phyloP scores from a whole-genome alignment of 2,329 filamentous ascomycete genomes.

The Onygena corvina region DNA sequence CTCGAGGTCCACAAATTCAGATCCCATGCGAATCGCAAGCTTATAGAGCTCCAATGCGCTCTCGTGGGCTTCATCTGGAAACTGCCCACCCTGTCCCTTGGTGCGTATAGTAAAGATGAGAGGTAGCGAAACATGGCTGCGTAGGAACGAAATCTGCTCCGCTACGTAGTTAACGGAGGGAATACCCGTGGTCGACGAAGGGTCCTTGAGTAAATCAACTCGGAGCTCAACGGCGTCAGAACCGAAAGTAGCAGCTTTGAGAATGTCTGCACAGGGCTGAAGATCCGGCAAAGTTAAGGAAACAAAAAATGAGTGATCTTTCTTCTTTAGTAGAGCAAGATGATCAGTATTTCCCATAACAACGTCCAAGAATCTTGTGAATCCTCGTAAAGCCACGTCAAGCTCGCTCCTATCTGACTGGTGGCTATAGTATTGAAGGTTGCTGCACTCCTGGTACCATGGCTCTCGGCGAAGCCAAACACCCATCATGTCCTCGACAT shows the following conservation, averaged over 20 bases:
- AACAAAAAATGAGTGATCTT: slow-evolving; percentile 75
- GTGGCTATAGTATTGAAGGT: slow-evolving; percentile 82
- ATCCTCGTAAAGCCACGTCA: slow-evolving; percentile 51
- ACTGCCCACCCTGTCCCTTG: slow-evolving; percentile 71
- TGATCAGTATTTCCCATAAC: slow-evolving; percentile 51
- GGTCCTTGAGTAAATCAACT: slow-evolving; percentile 77
- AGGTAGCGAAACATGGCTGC: slow-evolving; percentile 59
- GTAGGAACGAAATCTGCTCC: slow-evolving; percentile 67
- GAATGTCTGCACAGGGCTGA: slow-evolving; percentile 47
- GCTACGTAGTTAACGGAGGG: slow-evolving; percentile 63
- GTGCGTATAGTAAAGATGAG: slow-evolving; percentile 90
- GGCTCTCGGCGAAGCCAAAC: slow-evolving; percentile 82
- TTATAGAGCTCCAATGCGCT: slow-evolving; percentile 63
- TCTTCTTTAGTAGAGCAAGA: slow-evolving; percentile 49
- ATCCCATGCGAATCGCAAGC: slow-evolving; percentile 66
- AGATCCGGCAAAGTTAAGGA: slow-evolving; percentile 75
- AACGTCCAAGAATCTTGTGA: slow-evolving; percentile 57
- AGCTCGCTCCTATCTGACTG: slow-evolving; percentile 42
- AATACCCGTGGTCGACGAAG: slow-evolving; percentile 44
- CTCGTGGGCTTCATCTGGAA: slow-evolving; percentile 64
- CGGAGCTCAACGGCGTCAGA: slow-evolving; percentile 87
- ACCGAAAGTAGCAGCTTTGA: slow-evolving; percentile 66
- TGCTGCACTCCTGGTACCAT: slow-evolving; percentile 88
- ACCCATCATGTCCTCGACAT: slow-evolving; percentile 79
- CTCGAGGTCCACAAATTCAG: slow-evolving; percentile 89